phyloP scores from a whole-genome alignment of 352 stramenopile species.

The Phytopythium litorale region DNA sequence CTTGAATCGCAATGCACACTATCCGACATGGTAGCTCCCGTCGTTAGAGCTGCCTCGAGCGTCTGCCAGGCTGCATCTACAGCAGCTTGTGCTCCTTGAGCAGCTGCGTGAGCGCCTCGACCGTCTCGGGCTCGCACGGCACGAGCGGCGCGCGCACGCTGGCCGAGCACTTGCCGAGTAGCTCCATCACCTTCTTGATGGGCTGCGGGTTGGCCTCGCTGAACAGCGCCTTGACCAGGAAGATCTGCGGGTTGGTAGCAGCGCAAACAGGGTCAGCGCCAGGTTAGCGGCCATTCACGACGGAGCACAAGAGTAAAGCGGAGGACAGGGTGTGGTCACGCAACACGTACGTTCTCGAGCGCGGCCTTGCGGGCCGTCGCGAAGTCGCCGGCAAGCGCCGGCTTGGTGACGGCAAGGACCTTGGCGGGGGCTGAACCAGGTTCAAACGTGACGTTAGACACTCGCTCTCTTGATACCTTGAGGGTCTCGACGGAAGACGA shows the following conservation, averaged over 20 bases:
- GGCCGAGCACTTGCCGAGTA: constrained; percentile 83
- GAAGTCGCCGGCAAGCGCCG: constrained; percentile 82
- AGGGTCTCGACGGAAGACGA: background rate
- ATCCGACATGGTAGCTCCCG: no score
- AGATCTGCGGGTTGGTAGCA: constrained; percentile 42
- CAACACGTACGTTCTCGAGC: constrained; percentile 67
- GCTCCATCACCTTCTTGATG: constrained; percentile 88
- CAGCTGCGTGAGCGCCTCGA: constrained; percentile 56
- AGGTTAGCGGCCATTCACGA: constrained; percentile 40
- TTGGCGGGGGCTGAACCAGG: constrained; percentile 59
- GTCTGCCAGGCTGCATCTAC: constrained; percentile 17
- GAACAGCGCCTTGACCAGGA: constrained; percentile 90
- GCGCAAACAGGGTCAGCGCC: constrained; percentile 43
- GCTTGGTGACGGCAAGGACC: constrained; percentile 78
- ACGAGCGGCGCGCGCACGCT: constrained; percentile 74
- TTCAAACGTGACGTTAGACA: background rate
- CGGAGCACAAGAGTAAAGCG: background rate
- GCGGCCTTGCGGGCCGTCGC: constrained; percentile 73
- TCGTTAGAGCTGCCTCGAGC: background rate
- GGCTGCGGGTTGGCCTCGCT: constrained; percentile 90
- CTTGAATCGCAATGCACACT: no score
- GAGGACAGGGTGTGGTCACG: background rate
- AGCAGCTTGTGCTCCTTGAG: constrained; percentile 77
- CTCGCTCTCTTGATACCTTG: background rate
- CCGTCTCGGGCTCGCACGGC: constrained; percentile 60